These are phyloP conservation scores for Fusarium coicis DNA, from an alignment of 2,329 filamentous ascomycete species.

Conservation along the genomic window DNA sequence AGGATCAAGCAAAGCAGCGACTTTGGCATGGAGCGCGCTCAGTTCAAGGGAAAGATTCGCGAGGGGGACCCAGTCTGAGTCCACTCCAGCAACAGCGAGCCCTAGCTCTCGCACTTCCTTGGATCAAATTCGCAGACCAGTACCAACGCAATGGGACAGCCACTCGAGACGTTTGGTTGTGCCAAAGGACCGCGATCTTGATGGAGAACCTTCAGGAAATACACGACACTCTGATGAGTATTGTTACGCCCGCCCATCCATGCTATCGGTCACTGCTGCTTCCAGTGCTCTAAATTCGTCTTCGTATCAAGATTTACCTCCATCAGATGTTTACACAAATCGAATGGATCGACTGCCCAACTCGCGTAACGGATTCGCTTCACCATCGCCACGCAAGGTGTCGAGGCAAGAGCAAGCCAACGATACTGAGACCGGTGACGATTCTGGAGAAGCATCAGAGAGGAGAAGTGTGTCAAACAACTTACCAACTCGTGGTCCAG, in stretches of 20 bases:
- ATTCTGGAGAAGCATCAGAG: slow-evolving; percentile 38
- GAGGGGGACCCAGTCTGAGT: slow-evolving; percentile 43
- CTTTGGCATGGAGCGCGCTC: slow-evolving; percentile 68
- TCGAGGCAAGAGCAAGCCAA: slow-evolving; percentile 30
- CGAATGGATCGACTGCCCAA: slow-evolving; percentile 29
- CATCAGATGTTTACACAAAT: slow-evolving; percentile 28
- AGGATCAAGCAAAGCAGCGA: slow-evolving; percentile 72
- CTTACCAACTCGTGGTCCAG: slow-evolving; percentile 27
- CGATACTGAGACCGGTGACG: slow-evolving; percentile 32
- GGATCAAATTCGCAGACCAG: slow-evolving; percentile 50
- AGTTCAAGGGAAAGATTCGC: slow-evolving; percentile 52
- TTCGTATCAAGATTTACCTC: slow-evolving; percentile 40
- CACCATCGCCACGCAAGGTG: slow-evolving; percentile 26
- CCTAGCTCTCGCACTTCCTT: slow-evolving; percentile 41
- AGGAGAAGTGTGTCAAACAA: slow-evolving; percentile 28
- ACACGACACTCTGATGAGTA: slow-evolving; percentile 56
- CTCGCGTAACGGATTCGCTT: slow-evolving; percentile 15
- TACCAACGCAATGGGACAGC: slow-evolving; percentile 62
- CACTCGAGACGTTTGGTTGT: slow-evolving; percentile 63
- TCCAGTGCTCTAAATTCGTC: slow-evolving; percentile 62
- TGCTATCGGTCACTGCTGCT: slow-evolving; percentile 65
- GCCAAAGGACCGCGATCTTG: slow-evolving; percentile 49
- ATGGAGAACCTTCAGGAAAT: slow-evolving; percentile 46
- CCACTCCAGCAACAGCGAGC: slow-evolving; percentile 29
- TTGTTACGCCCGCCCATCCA: slow-evolving; percentile 52